phyloP scores from a whole-genome alignment of 495 filamentous ascomycete species.

The Daldinia loculata region DNA sequence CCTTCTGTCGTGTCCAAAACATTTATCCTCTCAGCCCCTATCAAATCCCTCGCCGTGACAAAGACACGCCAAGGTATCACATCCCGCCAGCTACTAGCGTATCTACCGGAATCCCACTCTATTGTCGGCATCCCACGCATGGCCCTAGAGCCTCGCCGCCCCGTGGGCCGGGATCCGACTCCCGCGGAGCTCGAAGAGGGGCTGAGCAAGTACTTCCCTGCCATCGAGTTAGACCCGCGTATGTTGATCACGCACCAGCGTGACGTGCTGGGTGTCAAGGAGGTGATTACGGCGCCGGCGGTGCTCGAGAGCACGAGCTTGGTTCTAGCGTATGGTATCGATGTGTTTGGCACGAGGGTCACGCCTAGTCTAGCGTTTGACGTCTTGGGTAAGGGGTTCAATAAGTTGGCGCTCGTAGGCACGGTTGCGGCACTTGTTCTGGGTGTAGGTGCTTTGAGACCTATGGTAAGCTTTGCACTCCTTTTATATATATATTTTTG shows the following conservation, averaged over 20 bases:
- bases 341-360: slow-evolving; percentile 87
- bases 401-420: slow-evolving; percentile 80
- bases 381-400: slow-evolving; percentile 90
- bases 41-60: slow-evolving; percentile 82
- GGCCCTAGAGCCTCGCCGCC: slow-evolving; percentile 86
- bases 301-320: slow-evolving; percentile 93
- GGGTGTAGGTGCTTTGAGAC: slow-evolving; percentile 79
- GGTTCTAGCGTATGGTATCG: slow-evolving; percentile 86
- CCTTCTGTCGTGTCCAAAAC: slow-evolving; percentile 82
- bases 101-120: slow-evolving; percentile 71
- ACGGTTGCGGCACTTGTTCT: slow-evolving; percentile 81
- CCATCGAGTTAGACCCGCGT: slow-evolving; percentile 84
- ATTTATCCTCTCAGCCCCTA: slow-evolving; percentile 77
- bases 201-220: slow-evolving; percentile 75
- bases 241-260: slow-evolving; percentile 83
- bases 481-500: background rate
- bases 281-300: slow-evolving; percentile 76
- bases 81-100: slow-evolving; percentile 79
- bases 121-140: slow-evolving; percentile 81
- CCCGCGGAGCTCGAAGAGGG: slow-evolving; percentile 84
- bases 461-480: slow-evolving; percentile 72
- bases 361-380: slow-evolving; percentile 89
- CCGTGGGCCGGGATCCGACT: slow-evolving; percentile 83
- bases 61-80: slow-evolving; percentile 95
- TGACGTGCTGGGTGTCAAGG: slow-evolving; percentile 77